phyloP scores from a whole-genome alignment of 768 basidiomycete genomes.

The Serendipita vermifera region DNA sequence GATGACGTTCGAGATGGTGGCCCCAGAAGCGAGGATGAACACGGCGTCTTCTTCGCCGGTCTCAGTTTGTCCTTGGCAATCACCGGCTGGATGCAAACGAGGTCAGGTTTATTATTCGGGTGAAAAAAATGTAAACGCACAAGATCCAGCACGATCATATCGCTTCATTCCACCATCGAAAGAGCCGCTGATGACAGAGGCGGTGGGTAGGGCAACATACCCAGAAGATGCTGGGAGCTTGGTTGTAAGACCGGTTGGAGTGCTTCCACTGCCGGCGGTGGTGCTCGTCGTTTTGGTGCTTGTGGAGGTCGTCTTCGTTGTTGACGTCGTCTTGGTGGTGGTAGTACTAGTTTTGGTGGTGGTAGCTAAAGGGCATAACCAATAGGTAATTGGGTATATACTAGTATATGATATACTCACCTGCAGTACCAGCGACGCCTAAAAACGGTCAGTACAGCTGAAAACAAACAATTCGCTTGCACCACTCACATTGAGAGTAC shows the following conservation, averaged over 20 bases:
- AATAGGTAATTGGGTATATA: too few relatives aligned
- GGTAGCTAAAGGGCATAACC: neutral
- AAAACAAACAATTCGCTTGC: too few relatives aligned
- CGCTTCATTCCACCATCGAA: conserved; percentile 14
- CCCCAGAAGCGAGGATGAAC: neutral
- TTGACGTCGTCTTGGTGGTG: neutral
- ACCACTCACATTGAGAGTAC: conserved; percentile 9
- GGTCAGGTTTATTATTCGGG: neutral
- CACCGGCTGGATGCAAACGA: neutral
- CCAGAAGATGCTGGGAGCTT: conserved; percentile 8
- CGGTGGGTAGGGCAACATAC: conserved; percentile 6
- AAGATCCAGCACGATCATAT: conserved; percentile 9
- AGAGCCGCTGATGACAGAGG: conserved; percentile 11
- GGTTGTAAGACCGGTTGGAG: conserved; percentile 9
- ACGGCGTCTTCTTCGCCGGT: conserved; percentile 10
- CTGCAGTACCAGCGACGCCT: too few relatives aligned
- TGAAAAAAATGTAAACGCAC: neutral
- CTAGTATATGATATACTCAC: too few relatives aligned
- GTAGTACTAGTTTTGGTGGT: neutral
- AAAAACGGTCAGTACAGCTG: too few relatives aligned
- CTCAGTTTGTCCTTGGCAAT: conserved; percentile 12
- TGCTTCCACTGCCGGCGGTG: neutral
- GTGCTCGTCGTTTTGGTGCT: conserved; percentile 9
- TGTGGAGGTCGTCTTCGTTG: conserved; percentile 7
- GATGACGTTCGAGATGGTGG: conserved; percentile 12